Base-by-base conservation (phyloP, 1,284 basidiomycete genomes). In the Tetrapyrgos nigripes region DNA sequence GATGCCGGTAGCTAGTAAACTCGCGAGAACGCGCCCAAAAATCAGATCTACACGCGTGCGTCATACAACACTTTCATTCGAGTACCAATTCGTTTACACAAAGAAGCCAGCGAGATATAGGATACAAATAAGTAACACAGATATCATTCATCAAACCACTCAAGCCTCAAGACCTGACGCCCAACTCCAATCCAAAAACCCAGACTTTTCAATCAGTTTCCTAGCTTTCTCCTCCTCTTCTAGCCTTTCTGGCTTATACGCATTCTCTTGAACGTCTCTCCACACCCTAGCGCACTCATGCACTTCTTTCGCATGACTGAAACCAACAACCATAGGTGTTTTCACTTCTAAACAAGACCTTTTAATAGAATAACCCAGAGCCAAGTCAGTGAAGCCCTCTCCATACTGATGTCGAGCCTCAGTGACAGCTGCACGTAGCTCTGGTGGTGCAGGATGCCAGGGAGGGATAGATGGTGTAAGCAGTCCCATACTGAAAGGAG, bases 401-500 rank as follows among this genome's bases (percentile, higher is more conserved):
- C 76, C 71, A 75, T 77, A 80, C 21, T 69, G 64, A n/a, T 67
- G 53, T 49, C 67, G 53, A 10, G 78, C 80, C 37, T 71, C 70
- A 6, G 61, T 60, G 5, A 79, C 78, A 1, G 83, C 85, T 4
- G 75, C 70, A 45, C 73, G 78, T 51, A 94, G 67, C 11, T 71
- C 75, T 4, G 73, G 67, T 4, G 89, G 81, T 3, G 93, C 93
- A 8, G 96, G 96, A 70, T 98, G 96, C 97, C 96, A 98, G 0
- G 72, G 93, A 2, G 86, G 83, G 0, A 76, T 79, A 2, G 72
- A 65, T 3, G 83, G 78, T 0, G 91, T 91, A 40, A 99, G 82
- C 1, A 98, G 83, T 0, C 93, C 94, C 96, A 98, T 98, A 66
- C 87, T 89, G 53, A 98, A 83, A 2, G 97, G 97, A 0, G 94